Conservation (phyloP, 768 basidiomycete species). For the Dictyophora rubrovolvata region DNA sequence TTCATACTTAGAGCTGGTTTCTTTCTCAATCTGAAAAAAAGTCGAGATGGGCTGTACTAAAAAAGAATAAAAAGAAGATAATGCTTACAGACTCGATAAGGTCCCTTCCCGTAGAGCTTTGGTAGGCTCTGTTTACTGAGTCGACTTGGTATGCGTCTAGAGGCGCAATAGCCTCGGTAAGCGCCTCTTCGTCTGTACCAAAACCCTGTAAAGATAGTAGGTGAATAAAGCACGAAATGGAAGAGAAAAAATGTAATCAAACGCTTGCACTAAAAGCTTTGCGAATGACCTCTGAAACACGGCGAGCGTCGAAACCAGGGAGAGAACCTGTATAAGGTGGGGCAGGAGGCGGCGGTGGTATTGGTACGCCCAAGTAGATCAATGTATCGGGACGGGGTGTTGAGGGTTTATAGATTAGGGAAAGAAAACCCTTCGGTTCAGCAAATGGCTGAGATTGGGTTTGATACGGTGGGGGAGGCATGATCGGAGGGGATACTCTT, state of each 20-base stretch:
- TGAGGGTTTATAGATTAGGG: not conserved
- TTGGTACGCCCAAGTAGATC: slow-evolving; percentile 6
- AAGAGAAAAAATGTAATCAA: too few species aligned
- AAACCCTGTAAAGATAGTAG: slow-evolving; percentile 1
- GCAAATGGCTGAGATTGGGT: not conserved
- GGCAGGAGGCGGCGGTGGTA: slow-evolving; percentile 7
- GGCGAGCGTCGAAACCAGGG: slow-evolving; percentile 4
- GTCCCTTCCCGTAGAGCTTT: not conserved
- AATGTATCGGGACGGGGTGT: not conserved
- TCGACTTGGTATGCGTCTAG: slow-evolving; percentile 5
- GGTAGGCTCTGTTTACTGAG: slow-evolving; percentile 1
- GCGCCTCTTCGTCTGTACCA: slow-evolving; percentile 6
- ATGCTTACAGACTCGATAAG: not conserved
- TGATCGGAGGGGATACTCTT: not conserved
- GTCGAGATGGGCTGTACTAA: too few species aligned
- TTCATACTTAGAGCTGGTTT: slow-evolving; percentile 7
- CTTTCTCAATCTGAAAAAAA: slow-evolving; percentile 7
- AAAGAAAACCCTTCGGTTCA: not conserved
- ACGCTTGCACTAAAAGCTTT: slow-evolving; percentile 5
- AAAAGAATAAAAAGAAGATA: too few species aligned
- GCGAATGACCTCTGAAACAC: slow-evolving; percentile 1
- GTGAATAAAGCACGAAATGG: not conserved
- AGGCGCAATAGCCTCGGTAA: slow-evolving; percentile 5
- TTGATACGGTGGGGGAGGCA: not conserved
- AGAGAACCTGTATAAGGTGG: not conserved